Evolutionary conservation across 2,329 filamentous ascomycete genomes (phyloP).

Genomic region (Sarocladium oryzae): DNA sequence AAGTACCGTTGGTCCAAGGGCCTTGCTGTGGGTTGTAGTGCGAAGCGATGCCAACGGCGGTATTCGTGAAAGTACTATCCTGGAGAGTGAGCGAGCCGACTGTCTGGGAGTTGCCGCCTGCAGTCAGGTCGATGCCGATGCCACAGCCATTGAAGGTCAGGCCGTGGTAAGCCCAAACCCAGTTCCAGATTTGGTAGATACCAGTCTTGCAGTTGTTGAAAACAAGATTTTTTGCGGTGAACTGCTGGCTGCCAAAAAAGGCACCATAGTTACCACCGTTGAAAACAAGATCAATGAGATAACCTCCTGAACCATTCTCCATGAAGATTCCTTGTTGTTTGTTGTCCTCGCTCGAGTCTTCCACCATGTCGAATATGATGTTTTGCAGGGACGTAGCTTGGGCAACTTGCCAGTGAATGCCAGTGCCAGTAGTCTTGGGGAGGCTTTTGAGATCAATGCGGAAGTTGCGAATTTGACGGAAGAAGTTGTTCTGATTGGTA

Average conservation of each 20-base stretch:
- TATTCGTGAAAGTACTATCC: constrained; percentile 74
- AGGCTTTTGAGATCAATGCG: constrained; percentile 23
- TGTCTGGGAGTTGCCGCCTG: constrained; percentile 51
- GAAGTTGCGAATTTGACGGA: constrained; percentile 58
- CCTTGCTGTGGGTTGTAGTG: constrained; percentile 55
- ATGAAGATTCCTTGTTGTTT: constrained; percentile 17
- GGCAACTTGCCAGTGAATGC: constrained; percentile 57
- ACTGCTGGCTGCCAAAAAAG: constrained; percentile 58
- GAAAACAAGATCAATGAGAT: constrained; percentile 54
- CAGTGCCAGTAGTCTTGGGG: constrained; percentile 40
- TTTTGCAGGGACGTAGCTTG: constrained; percentile 48
- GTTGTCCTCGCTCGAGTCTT: constrained; percentile 14
- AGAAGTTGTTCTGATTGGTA: constrained; percentile 48
- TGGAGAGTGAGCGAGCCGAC: constrained; percentile 81
- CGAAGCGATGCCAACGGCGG: constrained; percentile 61
- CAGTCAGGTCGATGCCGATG: constrained; percentile 75
- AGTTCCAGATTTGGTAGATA: constrained; percentile 63
- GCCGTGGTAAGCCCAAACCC: constrained; percentile 73
- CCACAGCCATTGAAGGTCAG: constrained; percentile 66
- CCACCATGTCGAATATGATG: constrained; percentile 39
- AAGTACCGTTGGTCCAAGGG: constrained; percentile 61
- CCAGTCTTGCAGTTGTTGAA: constrained; percentile 58
- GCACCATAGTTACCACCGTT: constrained; percentile 51
- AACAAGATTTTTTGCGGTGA: constrained; percentile 55
- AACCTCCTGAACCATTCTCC: constrained; percentile 31